Evolutionary conservation across 208 protist species (phyloP), one percentile per base, ranked within the genome.

Genomic region (Crithidia sp.): DNA sequence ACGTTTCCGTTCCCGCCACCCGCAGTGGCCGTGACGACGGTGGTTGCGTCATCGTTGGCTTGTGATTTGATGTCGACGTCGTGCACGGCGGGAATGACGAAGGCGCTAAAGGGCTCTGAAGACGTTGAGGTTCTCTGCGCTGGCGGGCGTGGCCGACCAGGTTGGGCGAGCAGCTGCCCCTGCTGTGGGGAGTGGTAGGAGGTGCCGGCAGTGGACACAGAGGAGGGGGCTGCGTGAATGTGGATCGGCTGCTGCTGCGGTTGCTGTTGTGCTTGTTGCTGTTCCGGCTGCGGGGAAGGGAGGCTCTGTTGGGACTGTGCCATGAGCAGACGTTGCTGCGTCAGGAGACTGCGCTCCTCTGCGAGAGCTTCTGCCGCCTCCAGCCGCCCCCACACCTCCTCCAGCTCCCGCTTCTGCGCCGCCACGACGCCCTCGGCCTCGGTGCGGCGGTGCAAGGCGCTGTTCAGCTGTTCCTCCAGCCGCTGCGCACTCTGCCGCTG

Each of bases 391-490:
- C 84, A 89, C 43, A 89, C 63, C 14, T 72, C 75, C 41, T 78
- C 50, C 40, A 89, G 53, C 64, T 89, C 84, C 19, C 58, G 72
- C n/a, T 76, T 67, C 54, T 83, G 71, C 14, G 71, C 64, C 14
- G 47, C 68, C 17, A 69, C 62, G 19, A 71, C 40, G 16, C 54
- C 49, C 40, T 78, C 63, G 14, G 60, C 47, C 17, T 75, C 78
- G 41, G 71, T 59, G 16, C 65, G 59, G 5, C 65, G 44, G 67
- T 86, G 75, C 16, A 90, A 77, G 16, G 79, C 81, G 5, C 66
- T 45, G 68, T 90, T 87, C 17, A 90, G 82, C 37, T 77, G 74
- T 55, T 90, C 81, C 40, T 86, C 78, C 53, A 72, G 47, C 19
- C 44, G n/a, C 41, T 49, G 57, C 12, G 68, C 43, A 4, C 10